A percentile compares a stretch with the other conserved stretches of the same genome.
Evolutionary conservation across 305 asterid genomes (phyloP).

Genomic region (Vinca major): DNA sequence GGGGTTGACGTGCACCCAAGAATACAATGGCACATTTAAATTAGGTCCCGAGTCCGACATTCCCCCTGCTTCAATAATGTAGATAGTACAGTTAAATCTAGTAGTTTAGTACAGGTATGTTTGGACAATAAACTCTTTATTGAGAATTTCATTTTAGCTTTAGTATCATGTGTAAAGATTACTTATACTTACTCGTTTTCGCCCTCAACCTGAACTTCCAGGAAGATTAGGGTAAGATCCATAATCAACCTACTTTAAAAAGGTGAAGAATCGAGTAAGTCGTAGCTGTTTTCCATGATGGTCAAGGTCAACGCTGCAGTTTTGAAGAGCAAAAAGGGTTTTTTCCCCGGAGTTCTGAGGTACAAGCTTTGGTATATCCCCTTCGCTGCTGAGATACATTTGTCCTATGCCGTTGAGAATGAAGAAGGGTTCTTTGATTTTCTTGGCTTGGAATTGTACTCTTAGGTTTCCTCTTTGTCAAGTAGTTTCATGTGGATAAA

Average conservation of each 20-base stretch:
- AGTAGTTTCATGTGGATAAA: not conserved
- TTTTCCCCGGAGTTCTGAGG: not conserved
- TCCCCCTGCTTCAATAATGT: too few relatives aligned
- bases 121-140: not conserved
- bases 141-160: not conserved
- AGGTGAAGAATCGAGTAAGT: slow-evolving; percentile 6
- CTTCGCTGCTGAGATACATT: not conserved
- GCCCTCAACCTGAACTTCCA: not conserved
- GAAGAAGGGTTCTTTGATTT: not conserved
- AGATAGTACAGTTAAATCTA: too few relatives aligned
- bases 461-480: not conserved
- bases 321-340: not conserved
- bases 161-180: not conserved
- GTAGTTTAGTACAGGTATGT: too few relatives aligned
- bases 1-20: too few relatives aligned
- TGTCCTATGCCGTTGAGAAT: not conserved
- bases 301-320: not conserved
- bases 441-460: not conserved
- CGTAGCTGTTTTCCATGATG: not conserved
- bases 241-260: slow-evolving; percentile 2
- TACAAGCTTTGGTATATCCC: too few relatives aligned
- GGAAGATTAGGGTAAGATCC: slow-evolving; percentile 14
- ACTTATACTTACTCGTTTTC: not conserved
- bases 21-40: too few relatives aligned
- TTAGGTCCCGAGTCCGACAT: too few relatives aligned